These are phyloP conservation scores for Colletotrichum sidae DNA, from an alignment of 2,329 filamentous ascomycete genomes.

Conservation along the genomic window DNA sequence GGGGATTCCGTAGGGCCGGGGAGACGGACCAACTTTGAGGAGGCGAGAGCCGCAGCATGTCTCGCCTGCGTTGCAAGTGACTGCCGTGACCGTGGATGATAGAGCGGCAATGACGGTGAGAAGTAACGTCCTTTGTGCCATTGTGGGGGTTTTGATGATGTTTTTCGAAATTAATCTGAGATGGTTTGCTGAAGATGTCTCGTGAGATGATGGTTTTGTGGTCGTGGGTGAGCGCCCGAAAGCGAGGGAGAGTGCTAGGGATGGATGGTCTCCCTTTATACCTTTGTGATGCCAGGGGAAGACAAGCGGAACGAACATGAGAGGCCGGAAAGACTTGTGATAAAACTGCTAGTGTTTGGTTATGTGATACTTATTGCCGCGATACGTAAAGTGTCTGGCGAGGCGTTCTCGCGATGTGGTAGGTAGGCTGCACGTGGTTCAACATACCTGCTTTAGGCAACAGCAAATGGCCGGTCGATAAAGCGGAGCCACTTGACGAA, in stretches of 20 bases:
- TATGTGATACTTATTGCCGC: too few species aligned
- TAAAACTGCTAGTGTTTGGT: too few species aligned
- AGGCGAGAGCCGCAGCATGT: slow-evolving; percentile 32
- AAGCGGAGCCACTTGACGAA: not conserved
- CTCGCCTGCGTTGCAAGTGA: slow-evolving; percentile 18
- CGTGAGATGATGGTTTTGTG: not conserved
- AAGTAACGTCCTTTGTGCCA: not conserved
- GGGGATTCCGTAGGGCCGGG: not conserved
- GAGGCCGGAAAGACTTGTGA: too few species aligned
- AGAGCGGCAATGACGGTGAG: not conserved
- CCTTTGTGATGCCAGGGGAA: not conserved
- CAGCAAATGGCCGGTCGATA: too few species aligned
- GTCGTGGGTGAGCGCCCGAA: not conserved
- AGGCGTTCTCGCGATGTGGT: too few species aligned
- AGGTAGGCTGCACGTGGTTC: too few species aligned
- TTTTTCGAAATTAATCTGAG: not conserved
- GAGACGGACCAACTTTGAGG: slow-evolving; percentile 20
- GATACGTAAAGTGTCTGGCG: too few species aligned
- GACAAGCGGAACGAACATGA: not conserved
- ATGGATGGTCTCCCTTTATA: not conserved
- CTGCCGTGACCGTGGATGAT: not conserved
- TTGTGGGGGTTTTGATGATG: not conserved
- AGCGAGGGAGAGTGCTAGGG: not conserved
- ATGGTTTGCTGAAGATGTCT: not conserved
- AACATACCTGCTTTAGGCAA: too few species aligned